Percentiles rank a stretch among this genome's conserved stretches.
These are phyloP conservation scores for Exophiala spinifera DNA, from an alignment of 2,329 filamentous ascomycete species.

Conservation along the genomic window DNA sequence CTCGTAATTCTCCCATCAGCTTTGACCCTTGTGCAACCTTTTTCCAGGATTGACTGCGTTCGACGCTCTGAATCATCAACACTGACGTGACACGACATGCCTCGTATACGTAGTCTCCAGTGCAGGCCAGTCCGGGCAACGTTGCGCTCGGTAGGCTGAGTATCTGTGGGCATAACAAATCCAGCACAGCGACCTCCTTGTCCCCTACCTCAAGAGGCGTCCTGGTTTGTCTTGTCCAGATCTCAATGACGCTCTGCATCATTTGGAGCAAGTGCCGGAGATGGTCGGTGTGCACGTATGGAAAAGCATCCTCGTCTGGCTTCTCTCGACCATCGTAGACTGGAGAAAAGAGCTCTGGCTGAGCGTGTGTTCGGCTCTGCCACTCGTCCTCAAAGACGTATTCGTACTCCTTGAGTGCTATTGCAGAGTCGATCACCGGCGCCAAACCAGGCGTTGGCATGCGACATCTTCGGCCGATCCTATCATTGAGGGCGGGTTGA, in stretches of 20 bases:
- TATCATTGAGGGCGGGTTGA: neutral
- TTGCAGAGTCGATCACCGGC: slow-evolving; percentile 4
- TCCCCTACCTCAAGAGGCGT: neutral
- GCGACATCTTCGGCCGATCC: slow-evolving; percentile 10
- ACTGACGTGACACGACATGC: slow-evolving; percentile 14
- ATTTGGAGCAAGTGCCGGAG: slow-evolving; percentile 11
- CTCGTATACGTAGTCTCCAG: slow-evolving; percentile 15
- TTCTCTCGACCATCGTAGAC: slow-evolving; percentile 15
- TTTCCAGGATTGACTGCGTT: slow-evolving; percentile 4
- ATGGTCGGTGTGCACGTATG: slow-evolving; percentile 3
- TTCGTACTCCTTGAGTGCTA: slow-evolving; percentile 10
- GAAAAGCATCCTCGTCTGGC: slow-evolving; percentile 10
- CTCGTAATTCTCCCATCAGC: slow-evolving; percentile 4
- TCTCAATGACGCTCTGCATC: slow-evolving; percentile 12
- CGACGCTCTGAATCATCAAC: slow-evolving; percentile 12
- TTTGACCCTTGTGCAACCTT: neutral
- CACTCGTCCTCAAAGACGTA: slow-evolving; percentile 14
- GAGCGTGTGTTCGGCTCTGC: slow-evolving; percentile 3
- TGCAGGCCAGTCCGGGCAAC: slow-evolving; percentile 3
- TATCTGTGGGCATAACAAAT: slow-evolving; percentile 6
- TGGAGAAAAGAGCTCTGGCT: slow-evolving; percentile 13
- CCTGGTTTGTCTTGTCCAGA: slow-evolving; percentile 8
- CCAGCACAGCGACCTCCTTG: neutral
- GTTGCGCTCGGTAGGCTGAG: slow-evolving; percentile 11
- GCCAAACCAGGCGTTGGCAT: slow-evolving; percentile 13